Base-by-base conservation (phyloP, 2,329 filamentous ascomycete species). In the Pestalotiopsis sp. region DNA sequence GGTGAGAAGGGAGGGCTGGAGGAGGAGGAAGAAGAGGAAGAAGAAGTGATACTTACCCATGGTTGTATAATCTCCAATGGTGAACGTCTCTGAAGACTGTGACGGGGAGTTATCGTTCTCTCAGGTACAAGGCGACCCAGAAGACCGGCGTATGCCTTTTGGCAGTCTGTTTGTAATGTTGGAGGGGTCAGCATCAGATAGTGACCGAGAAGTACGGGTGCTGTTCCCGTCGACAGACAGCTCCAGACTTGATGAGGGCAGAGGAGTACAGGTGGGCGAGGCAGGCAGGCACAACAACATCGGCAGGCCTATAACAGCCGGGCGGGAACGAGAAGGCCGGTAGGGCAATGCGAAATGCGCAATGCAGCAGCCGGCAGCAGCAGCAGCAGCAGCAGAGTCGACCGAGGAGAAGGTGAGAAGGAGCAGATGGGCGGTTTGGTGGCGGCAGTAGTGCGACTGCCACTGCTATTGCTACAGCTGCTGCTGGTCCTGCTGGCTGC, bases 41-140 rank as follows among this genome's bases (percentile, higher is more conserved):
- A 57, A 59, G 20, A 57, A 61, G n/a, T 39, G 41, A 36, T 36
- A 68, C 67, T 68, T 68, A 68, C 67, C 67, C 67, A 68, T 68
- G 67, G 39, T 31, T 66, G 66, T 67, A 67, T 64, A 67, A 27
- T 67, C 57, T 52, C n/a, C 38, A 17, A 27, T 62, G 36, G 64
- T 41, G 14, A 41, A 56, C 31, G 25, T 20, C n/a, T 66, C 20
- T 66, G 7, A 41, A 56, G 60, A 64, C 45, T 56, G 27, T 66
- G 64, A 66, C 64, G 41, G 20, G 17, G 49, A 66, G 58, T 66
- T 59, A 60, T 36, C 7, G 7, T 66, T 36, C 52, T 66, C 64
- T 66, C 52, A 56, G n/a, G 39, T 36, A 52, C 7, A 9, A 52
- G 45, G 45, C 64, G 56, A 49, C 31, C 36, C 41, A 60, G 64